Evolutionary conservation across 2,329 filamentous ascomycete species (phyloP).

Genomic region (Teratosphaeria viscida): DNA sequence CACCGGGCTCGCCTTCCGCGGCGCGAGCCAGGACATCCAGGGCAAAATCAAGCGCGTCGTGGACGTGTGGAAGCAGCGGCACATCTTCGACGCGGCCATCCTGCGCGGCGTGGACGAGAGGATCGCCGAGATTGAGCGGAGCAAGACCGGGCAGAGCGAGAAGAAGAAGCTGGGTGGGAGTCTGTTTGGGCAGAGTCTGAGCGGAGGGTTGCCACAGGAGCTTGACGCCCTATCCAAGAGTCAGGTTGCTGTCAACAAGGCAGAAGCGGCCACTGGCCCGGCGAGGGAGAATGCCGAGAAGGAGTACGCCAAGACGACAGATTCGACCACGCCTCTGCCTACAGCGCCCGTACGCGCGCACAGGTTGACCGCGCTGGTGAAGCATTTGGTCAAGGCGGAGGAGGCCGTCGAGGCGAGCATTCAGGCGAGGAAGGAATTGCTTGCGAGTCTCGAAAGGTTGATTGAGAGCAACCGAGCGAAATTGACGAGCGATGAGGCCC

Average conservation of each 20-base stretch:
- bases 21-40: conserved; percentile 75
- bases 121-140: conserved; percentile 55
- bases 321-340: conserved; percentile 56
- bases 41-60: conserved; percentile 78
- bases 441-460: conserved; percentile 72
- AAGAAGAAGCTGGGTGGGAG: conserved; percentile 48
- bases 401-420: conserved; percentile 82
- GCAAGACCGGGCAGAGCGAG: conserved; percentile 12
- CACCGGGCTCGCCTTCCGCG: conserved; percentile 82
- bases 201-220: conserved; percentile 61
- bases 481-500: conserved; percentile 58
- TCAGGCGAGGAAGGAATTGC: conserved; percentile 67
- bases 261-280: conserved; percentile 58
- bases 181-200: conserved; percentile 46
- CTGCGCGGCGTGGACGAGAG: conserved; percentile 71
- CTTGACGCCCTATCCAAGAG: conserved; percentile 63
- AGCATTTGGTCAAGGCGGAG: conserved; percentile 78
- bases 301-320: conserved; percentile 76
- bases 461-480: conserved; percentile 62
- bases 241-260: conserved; percentile 64
- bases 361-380: conserved; percentile 78
- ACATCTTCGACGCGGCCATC: conserved; percentile 72
- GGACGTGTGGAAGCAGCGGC: conserved; percentile 83
- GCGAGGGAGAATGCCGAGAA: conserved; percentile 60
- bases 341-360: conserved; percentile 87